Conservation (phyloP, 2,329 filamentous ascomycete species). For the Aspergillus persii region DNA sequence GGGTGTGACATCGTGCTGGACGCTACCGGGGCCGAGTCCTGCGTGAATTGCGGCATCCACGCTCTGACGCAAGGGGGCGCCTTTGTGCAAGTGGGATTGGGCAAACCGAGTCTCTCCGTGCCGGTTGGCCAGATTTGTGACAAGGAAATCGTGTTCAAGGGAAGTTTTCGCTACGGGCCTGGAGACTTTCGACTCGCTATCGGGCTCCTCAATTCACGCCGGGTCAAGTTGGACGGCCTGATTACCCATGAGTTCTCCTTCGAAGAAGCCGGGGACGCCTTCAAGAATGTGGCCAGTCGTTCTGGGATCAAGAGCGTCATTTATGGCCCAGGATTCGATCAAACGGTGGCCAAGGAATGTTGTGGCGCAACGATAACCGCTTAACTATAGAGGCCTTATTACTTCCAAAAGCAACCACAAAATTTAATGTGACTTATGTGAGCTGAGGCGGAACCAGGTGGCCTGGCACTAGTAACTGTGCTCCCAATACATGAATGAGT, state of each 20-base stretch:
- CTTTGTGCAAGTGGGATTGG: conserved; percentile 83
- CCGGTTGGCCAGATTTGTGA: conserved; percentile 74
- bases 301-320: conserved; percentile 52
- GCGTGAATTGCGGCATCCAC: conserved; percentile 69
- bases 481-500: no score
- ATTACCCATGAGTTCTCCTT: conserved; percentile 74
- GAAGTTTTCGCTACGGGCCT: conserved; percentile 80
- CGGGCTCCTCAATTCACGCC: conserved; percentile 60
- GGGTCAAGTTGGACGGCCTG: conserved; percentile 71
- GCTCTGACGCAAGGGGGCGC: conserved; percentile 65
- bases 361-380: background rate
- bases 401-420: no score
- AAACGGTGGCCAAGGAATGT: conserved; percentile 11
- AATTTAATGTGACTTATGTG: no score
- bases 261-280: conserved; percentile 74
- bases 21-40: conserved; percentile 71
- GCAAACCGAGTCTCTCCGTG: conserved; percentile 67
- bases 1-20: conserved; percentile 76
- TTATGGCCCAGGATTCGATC: conserved; percentile 28
- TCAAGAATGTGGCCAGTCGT: conserved; percentile 76
- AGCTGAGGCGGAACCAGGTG: no score
- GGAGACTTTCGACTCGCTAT: conserved; percentile 82
- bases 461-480: no score
- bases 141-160: conserved; percentile 80
- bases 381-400: no score